phyloP scores from a whole-genome alignment of 1,284 basidiomycete species.

The Puccinia novopanici region DNA sequence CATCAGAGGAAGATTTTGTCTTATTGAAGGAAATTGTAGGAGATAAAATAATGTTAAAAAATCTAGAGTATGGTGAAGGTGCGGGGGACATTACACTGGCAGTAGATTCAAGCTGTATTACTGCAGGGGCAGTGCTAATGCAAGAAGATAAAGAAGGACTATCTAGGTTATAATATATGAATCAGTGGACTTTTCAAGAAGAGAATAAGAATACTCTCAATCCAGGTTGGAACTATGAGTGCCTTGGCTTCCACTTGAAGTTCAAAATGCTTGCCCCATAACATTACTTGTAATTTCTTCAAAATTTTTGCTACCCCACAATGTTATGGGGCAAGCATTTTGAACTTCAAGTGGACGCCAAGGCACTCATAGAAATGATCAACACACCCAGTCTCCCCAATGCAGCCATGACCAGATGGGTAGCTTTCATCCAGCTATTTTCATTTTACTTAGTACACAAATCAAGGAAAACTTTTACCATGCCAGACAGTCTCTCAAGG shows the following conservation, averaged over 20 bases:
- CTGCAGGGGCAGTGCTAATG: constrained; percentile 4
- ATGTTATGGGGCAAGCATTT: constrained; percentile 27
- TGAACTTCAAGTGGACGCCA: constrained; percentile 31
- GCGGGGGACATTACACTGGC: neutral
- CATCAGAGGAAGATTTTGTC: neutral
- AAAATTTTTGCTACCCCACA: neutral
- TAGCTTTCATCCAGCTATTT: constrained; percentile 37
- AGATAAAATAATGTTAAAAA: neutral
- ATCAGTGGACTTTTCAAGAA: no score
- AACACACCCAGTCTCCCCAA: neutral
- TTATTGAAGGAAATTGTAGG: neutral
- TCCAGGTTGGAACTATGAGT: neutral
- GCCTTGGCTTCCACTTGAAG: constrained; percentile 16
- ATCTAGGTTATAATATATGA: no score
- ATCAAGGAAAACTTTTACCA: constrained; percentile 15
- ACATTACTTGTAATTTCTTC: no score
- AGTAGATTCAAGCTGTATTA: constrained; percentile 11
- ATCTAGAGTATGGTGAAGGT: neutral
- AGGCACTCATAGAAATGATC: constrained; percentile 36
- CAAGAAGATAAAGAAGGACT: neutral
- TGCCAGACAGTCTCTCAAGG: constrained; percentile 28
- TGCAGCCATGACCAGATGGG: constrained; percentile 29
- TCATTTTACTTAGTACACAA: constrained; percentile 27
- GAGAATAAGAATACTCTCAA: no score
- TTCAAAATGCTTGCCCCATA: no score